phyloP scores from a whole-genome alignment of 2,329 filamentous ascomycete species.

The Fusarium albosuccineum region DNA sequence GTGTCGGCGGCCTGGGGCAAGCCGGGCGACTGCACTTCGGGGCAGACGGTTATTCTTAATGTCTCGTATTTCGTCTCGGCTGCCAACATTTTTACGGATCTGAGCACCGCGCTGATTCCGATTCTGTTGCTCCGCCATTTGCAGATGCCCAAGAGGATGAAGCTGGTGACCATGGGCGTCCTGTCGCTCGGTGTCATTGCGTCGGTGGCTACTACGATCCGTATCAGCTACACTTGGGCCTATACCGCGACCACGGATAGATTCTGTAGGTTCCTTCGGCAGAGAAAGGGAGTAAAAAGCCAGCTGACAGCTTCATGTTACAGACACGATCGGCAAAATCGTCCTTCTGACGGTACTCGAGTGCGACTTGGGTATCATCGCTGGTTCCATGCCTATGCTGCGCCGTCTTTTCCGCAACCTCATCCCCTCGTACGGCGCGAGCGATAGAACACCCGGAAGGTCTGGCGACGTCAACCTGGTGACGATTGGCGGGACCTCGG shows the following conservation, averaged over 20 bases:
- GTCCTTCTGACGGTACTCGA: conserved; percentile 43
- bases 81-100: conserved; percentile 33
- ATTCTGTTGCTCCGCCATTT: conserved; percentile 30
- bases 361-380: conserved; percentile 43
- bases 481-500: conserved; percentile 25
- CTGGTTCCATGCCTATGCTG: conserved; percentile 44
- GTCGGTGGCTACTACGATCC: conserved; percentile 37
- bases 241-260: conserved; percentile 20
- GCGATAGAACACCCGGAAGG: conserved; percentile 15
- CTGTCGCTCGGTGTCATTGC: conserved; percentile 30
- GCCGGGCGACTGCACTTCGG: conserved; percentile 31
- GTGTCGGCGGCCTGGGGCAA: conserved; percentile 33
- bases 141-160: conserved; percentile 28
- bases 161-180: conserved; percentile 29
- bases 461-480: conserved; percentile 32
- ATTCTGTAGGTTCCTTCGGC: conserved; percentile 3
- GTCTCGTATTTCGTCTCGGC: conserved; percentile 34
- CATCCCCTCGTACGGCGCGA: conserved; percentile 22
- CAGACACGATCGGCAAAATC: conserved; percentile 40
- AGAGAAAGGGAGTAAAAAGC: background rate
- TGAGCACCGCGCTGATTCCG: conserved; percentile 24
- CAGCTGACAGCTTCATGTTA: background rate
- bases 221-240: conserved; percentile 35
- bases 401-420: conserved; percentile 35
- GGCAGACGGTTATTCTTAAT: conserved; percentile 28